A percentile compares a stretch with the other conserved stretches of the same genome.
Evolutionary conservation across 768 basidiomycete species (phyloP).

Genomic region (Piloderma croceum): DNA sequence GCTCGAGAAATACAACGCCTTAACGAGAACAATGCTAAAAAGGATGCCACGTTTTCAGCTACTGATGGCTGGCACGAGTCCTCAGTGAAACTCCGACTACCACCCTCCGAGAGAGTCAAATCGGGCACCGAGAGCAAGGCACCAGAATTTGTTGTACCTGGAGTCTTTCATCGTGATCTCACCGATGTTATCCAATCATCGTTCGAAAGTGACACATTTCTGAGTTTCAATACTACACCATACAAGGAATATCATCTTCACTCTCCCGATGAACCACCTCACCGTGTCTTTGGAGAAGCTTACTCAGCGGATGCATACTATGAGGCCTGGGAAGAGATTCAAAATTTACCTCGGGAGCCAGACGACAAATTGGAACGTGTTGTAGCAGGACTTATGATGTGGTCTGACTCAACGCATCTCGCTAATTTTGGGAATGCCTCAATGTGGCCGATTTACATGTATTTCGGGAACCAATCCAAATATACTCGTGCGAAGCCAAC

Average conservation of each 20-base stretch:
- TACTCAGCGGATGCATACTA: slow-evolving; percentile 17
- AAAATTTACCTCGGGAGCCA: slow-evolving; percentile 6
- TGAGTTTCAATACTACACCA: slow-evolving; percentile 19
- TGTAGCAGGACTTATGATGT: slow-evolving; percentile 17
- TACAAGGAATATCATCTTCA: slow-evolving; percentile 16
- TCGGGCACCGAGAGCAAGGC: slow-evolving; percentile 18
- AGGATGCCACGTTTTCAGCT: neutral
- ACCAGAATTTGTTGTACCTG: slow-evolving; percentile 23
- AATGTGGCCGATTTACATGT: slow-evolving; percentile 31
- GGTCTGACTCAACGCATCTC: slow-evolving; percentile 21
- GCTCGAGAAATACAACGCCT: slow-evolving; percentile 7
- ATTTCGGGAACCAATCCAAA: slow-evolving; percentile 13
- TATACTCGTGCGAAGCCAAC: slow-evolving; percentile 16
- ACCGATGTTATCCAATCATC: slow-evolving; percentile 20
- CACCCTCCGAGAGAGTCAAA: slow-evolving; percentile 15
- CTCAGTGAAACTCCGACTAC: slow-evolving; percentile 17
- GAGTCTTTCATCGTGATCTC: slow-evolving; percentile 22
- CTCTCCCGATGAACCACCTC: slow-evolving; percentile 1
- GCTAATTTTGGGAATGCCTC: slow-evolving; percentile 26
- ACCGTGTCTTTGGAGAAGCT: slow-evolving; percentile 18
- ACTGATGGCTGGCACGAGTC: slow-evolving; percentile 11
- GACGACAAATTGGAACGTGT: slow-evolving; percentile 9
- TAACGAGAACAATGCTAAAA: neutral
- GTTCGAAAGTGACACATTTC: slow-evolving; percentile 12
- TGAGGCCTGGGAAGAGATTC: slow-evolving; percentile 7